These are phyloP conservation scores for Herpetomonas samuelpessoai DNA, from an alignment of 208 protist genomes.

Conservation along the genomic window DNA sequence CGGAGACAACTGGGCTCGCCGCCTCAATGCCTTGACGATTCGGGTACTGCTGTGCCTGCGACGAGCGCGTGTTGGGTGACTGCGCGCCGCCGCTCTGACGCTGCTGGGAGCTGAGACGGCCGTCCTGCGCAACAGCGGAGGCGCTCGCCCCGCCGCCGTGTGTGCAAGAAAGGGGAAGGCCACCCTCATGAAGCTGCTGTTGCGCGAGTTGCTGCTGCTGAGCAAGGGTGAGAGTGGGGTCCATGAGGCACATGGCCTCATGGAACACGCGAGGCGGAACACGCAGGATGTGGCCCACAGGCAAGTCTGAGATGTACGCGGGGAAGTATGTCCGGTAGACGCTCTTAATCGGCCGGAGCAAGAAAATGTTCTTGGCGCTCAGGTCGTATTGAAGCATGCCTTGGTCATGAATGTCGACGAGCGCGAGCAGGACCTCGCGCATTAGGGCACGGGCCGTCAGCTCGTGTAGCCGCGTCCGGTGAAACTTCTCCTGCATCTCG, in stretches of 20 bases:
- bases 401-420: constrained; percentile 73
- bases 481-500: constrained; percentile 53
- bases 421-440: constrained; percentile 73
- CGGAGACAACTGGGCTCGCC: not conserved
- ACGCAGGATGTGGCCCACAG: constrained; percentile 32
- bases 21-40: not conserved
- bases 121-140: too few species aligned
- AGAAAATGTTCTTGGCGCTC: constrained; percentile 61
- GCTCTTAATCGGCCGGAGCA: constrained; percentile 31
- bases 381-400: constrained; percentile 73
- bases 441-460: constrained; percentile 69
- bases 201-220: not conserved
- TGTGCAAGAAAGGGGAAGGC: not conserved
- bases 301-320: constrained; percentile 76
- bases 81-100: too few species aligned
- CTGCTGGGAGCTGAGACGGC: too few species aligned
- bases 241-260: constrained; percentile 27
- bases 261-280: constrained; percentile 30
- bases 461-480: constrained; percentile 59
- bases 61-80: too few species aligned
- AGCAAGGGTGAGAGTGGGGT: constrained; percentile 22
- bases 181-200: not conserved
- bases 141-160: too few species aligned
- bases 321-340: constrained; percentile 69
- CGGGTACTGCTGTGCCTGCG: not conserved